Evolutionary conservation across 1,139 yeast species (phyloP), one percentile per base, ranked within the genome.

Genomic region (Pichia kudriavzevii): DNA sequence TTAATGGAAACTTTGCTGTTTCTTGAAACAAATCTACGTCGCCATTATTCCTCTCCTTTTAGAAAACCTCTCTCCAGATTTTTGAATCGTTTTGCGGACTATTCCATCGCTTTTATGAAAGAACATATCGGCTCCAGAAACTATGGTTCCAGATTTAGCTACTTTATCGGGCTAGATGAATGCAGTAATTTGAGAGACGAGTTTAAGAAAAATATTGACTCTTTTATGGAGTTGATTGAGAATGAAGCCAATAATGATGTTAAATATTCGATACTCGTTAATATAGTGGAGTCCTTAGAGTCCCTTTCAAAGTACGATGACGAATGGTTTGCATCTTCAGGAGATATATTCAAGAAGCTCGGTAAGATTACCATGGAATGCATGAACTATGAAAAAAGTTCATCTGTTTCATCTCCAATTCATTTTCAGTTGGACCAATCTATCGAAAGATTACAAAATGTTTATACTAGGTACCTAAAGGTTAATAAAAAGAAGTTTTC

Each of bases 41-140:
- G 96, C 28, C 87, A 83, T 47, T 84, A 83, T 40, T 69, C 67
- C 34, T 85, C 96, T 1, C 98, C 98, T 5, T 87, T 93, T 63
- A 69, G 98, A 46, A 70, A 67, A n/a, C 97, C 98, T 4, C 74
- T 91, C 34, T 91, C 94, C 4, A 82, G 81, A 53, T 93, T 83
- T 52, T 65, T 91, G 60, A 78, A 87, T 56, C 66, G 95, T 41
- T 91, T 88, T 58, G 75, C 94, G 3, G 74, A 69, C 21, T 83
- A 88, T 45, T 73, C 94, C 4, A 66, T 79, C 41, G 75, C 74
- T 26, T 85, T 79, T 53, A 87, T 83, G 59, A 62, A 72, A 31
- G 72, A 72, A 15, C 79, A 81, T 48, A 69, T 81, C 54, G 71
- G 75, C 29, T 76, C 77, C 39, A 68, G 94, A 40, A 73, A 75